These are phyloP conservation scores for Tricholoma bakamatsutake DNA, from an alignment of 768 basidiomycete genomes.

Conservation along the genomic window DNA sequence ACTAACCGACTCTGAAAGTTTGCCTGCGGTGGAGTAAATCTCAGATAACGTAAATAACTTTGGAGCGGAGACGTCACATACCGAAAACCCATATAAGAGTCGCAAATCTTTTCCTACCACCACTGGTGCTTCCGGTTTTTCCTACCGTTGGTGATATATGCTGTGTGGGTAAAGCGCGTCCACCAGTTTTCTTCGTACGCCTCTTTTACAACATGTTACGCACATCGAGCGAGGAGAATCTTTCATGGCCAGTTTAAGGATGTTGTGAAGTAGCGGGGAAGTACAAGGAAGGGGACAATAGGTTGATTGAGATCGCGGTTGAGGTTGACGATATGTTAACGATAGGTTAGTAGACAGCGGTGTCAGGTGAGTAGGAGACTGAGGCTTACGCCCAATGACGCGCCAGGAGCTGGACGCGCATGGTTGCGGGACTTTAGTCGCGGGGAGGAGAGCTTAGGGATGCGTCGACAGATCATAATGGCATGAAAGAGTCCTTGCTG, in stretches of 20 bases:
- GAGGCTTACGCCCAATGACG: conserved; percentile 30
- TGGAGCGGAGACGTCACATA: conserved; percentile 14
- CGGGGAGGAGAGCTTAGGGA: conserved; percentile 20
- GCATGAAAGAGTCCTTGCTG: conserved; percentile 16
- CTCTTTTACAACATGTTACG: conserved; percentile 12
- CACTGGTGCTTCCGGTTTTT: too few relatives aligned
- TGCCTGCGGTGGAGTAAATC: conserved; percentile 12
- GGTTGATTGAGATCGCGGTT: conserved; percentile 18
- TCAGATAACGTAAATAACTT: background rate
- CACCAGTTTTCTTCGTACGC: conserved; percentile 30
- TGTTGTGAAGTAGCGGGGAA: conserved; percentile 32
- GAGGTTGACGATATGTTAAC: conserved; percentile 24
- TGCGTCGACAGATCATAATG: conserved; percentile 40
- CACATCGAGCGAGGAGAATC: conserved; percentile 25
- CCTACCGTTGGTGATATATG: conserved; percentile 28
- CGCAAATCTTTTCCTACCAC: conserved; percentile 27
- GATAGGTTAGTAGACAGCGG: conserved; percentile 20
- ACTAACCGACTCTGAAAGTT: conserved; percentile 25
- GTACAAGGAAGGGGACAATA: conserved; percentile 22
- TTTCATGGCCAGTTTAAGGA: conserved; percentile 23
- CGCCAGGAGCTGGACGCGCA: conserved; percentile 25
- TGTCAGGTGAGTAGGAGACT: conserved; percentile 22
- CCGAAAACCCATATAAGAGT: conserved; percentile 28
- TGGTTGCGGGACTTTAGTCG: conserved; percentile 15
- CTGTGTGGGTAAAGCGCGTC: conserved; percentile 25